Percentiles rank a stretch among this genome's conserved stretches.
Conservation (phyloP, 805 yeast genomes). For the Henningerozyma blattae region DNA sequence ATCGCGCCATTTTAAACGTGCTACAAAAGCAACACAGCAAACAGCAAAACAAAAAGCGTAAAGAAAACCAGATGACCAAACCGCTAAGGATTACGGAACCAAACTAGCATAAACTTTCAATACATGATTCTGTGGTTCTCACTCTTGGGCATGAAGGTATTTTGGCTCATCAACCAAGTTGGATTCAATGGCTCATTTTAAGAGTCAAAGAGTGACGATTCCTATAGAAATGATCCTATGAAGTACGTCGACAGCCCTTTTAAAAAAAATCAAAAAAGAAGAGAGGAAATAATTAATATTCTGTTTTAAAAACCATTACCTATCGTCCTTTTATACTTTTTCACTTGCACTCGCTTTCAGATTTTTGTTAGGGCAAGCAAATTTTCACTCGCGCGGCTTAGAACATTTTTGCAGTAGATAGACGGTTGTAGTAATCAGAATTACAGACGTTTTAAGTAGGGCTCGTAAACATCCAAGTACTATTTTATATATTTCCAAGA, state of each 20-base stretch:
- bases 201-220: slow-evolving; percentile 98
- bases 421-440: no score
- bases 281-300: neutral
- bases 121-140: slow-evolving; percentile 32
- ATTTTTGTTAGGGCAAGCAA: no score
- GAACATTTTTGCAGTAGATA: no score
- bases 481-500: no score
- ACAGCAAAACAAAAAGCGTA: slow-evolving; percentile 4
- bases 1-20: slow-evolving; percentile 73
- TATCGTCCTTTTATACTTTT: slow-evolving; percentile 1
- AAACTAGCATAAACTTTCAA: slow-evolving; percentile 34
- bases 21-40: slow-evolving; percentile 11
- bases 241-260: slow-evolving; percentile 86
- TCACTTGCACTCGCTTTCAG: no score
- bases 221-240: slow-evolving; percentile 99
- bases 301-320: neutral
- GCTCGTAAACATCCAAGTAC: no score
- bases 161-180: slow-evolving; percentile 96
- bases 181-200: slow-evolving; percentile 98
- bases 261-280: slow-evolving; percentile 29
- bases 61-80: slow-evolving; percentile 63
- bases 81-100: slow-evolving; percentile 80
- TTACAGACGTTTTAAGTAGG: no score
- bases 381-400: no score
- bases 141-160: slow-evolving; percentile 91